phyloP scores from a whole-genome alignment of 2,329 filamentous ascomycete genomes.

The Pezicula carpinea region DNA sequence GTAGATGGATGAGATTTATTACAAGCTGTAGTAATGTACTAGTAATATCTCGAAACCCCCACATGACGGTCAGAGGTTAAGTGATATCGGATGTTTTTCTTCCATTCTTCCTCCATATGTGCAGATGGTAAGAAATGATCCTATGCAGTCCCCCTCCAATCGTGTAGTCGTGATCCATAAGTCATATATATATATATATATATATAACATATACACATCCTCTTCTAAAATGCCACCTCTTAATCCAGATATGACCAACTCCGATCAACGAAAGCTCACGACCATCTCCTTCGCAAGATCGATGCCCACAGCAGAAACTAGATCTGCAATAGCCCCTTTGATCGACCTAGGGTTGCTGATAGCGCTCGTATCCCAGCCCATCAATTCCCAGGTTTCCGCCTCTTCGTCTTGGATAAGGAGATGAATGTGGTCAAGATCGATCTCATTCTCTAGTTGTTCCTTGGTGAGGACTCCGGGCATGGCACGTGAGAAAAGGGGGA shows the following conservation, averaged over 20 bases:
- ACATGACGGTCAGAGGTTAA: no score
- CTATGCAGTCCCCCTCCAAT: not conserved
- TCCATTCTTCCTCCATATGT: no score
- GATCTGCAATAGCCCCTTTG: conserved; percentile 61
- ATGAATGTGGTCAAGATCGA: conserved; percentile 56
- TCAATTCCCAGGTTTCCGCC: conserved; percentile 46
- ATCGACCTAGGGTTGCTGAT: conserved; percentile 46
- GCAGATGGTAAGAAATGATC: no score
- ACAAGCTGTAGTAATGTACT: no score
- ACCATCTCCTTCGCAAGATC: conserved; percentile 53
- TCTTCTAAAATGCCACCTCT: no score
- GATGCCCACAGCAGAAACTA: conserved; percentile 61
- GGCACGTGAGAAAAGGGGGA: conserved; percentile 52
- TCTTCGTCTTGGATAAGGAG: conserved; percentile 36
- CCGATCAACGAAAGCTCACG: conserved; percentile 44
- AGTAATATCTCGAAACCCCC: no score
- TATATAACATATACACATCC: not conserved
- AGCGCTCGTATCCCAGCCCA: conserved; percentile 52
- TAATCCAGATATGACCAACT: not conserved
- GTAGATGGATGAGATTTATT: no score
- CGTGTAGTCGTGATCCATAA: not conserved
- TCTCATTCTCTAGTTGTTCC: conserved; percentile 42
- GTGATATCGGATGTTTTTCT: no score
- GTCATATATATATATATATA: not conserved
- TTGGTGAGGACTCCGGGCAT: conserved; percentile 64